phyloP scores from a whole-genome alignment of 106 monocot genomes.

The Allium sativum region DNA sequence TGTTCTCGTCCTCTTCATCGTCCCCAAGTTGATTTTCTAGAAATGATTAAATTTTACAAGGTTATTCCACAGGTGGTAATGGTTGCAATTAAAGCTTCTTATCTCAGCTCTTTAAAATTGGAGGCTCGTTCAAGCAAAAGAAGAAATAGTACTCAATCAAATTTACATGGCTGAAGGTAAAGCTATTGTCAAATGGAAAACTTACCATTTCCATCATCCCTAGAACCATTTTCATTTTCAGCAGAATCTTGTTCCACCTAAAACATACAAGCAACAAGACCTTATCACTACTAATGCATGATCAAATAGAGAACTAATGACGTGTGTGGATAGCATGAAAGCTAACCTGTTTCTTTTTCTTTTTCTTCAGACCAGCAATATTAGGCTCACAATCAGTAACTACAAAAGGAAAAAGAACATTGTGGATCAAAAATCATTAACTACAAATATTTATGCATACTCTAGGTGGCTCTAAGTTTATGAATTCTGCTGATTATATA shows the following conservation, averaged over 20 bases:
- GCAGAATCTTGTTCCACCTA: conserved; percentile 70
- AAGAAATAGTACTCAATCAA: too few species aligned
- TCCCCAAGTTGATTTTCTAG: conserved; percentile 52
- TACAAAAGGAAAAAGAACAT: conserved; percentile 14
- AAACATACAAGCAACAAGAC: not conserved
- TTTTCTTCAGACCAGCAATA: conserved; percentile 89
- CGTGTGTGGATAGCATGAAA: not conserved
- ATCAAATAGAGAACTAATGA: not conserved
- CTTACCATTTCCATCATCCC: conserved; percentile 38
- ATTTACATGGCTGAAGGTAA: too few species aligned
- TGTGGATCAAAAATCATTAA: too few species aligned
- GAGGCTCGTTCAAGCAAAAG: too few species aligned
- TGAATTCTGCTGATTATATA: conserved; percentile 3
- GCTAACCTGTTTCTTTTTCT: conserved; percentile 86
- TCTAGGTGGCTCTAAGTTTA: too few species aligned
- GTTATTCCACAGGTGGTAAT: too few species aligned
- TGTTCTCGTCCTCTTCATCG: conserved; percentile 68
- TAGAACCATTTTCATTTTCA: conserved; percentile 52
- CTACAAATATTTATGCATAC: too few species aligned
- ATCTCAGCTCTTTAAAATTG: too few species aligned
- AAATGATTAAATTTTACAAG: not conserved
- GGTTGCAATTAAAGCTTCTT: too few species aligned
- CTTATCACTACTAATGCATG: too few species aligned
- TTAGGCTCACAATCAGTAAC: conserved; percentile 58
- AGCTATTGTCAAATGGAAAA: not conserved